These are phyloP conservation scores for Rhizopogon vesiculosus DNA, from an alignment of 768 basidiomycete genomes.

Conservation along the genomic window DNA sequence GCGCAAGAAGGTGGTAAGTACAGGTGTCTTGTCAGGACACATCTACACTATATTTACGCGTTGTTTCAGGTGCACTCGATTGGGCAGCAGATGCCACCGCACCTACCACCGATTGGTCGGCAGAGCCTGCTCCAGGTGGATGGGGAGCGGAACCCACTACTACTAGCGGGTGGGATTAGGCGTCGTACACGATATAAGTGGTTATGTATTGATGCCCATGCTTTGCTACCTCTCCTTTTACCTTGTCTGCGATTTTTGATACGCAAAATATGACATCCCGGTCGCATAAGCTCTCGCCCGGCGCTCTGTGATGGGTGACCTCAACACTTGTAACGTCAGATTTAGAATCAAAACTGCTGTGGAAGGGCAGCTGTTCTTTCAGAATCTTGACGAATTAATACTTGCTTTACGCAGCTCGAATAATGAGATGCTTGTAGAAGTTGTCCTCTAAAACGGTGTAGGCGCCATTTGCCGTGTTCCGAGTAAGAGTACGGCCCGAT, in stretches of 20 bases:
- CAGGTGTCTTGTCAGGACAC: background rate
- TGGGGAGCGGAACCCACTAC: slow-evolving; percentile 31
- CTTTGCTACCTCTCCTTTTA: slow-evolving; percentile 11
- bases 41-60: background rate
- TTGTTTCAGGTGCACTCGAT: slow-evolving; percentile 62
- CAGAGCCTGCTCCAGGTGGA: slow-evolving; percentile 54
- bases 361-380: too few relatives aligned
- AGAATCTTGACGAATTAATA: too few relatives aligned
- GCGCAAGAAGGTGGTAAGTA: slow-evolving; percentile 51
- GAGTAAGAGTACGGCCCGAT: too few relatives aligned
- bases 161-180: slow-evolving; percentile 27
- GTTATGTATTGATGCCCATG: slow-evolving; percentile 14
- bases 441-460: too few relatives aligned
- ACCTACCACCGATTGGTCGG: slow-evolving; percentile 76
- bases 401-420: too few relatives aligned
- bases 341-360: too few relatives aligned
- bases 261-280: slow-evolving; percentile 14
- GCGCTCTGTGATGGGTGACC: background rate
- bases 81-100: slow-evolving; percentile 67
- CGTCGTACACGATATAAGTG: slow-evolving; percentile 1
- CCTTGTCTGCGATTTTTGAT: slow-evolving; percentile 12
- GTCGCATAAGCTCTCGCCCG: background rate
- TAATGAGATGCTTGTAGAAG: too few relatives aligned
- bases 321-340: too few relatives aligned
- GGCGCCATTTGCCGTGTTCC: too few relatives aligned